A percentile compares a stretch with the other conserved stretches of the same genome.
These are phyloP conservation scores for Paraphoma sp. DNA, from an alignment of 2,329 filamentous ascomycete genomes.

Conservation along the genomic window DNA sequence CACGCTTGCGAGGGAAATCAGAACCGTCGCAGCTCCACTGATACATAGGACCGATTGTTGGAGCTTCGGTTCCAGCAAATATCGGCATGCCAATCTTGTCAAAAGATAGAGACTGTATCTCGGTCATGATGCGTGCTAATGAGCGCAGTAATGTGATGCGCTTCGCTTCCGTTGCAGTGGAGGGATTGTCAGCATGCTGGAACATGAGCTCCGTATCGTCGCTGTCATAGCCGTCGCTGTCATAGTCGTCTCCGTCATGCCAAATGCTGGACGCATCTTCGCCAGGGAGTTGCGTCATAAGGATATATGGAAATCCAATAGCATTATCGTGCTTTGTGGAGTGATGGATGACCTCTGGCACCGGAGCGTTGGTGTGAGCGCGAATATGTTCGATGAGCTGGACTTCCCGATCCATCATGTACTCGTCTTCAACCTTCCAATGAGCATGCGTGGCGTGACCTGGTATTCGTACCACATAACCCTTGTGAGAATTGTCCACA, in stretches of 20 bases:
- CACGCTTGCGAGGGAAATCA: neutral
- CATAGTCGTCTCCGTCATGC: constrained; percentile 5
- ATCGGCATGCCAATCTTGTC: constrained; percentile 15
- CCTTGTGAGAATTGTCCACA: neutral
- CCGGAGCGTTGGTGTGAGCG: constrained; percentile 5
- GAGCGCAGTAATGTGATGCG: constrained; percentile 23
- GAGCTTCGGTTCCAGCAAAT: neutral
- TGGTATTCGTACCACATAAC: constrained; percentile 6
- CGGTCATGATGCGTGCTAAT: constrained; percentile 9
- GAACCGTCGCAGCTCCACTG: neutral
- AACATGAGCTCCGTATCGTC: neutral
- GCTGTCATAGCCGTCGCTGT: neutral
- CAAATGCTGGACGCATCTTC: constrained; percentile 13
- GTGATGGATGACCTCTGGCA: constrained; percentile 18
- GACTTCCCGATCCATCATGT: constrained; percentile 6
- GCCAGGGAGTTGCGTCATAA: constrained; percentile 22
- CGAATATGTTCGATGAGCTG: constrained; percentile 5
- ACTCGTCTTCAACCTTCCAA: constrained; percentile 3
- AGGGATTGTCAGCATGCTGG: neutral
- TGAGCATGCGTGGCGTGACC: constrained; percentile 1
- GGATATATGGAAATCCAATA: constrained; percentile 20
- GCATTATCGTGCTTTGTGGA: constrained; percentile 13
- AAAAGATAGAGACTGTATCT: constrained; percentile 15
- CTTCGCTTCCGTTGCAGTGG: neutral
- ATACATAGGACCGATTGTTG: neutral